Conservation (phyloP, 306 rosid species). For the Cicer cuneatum region DNA sequence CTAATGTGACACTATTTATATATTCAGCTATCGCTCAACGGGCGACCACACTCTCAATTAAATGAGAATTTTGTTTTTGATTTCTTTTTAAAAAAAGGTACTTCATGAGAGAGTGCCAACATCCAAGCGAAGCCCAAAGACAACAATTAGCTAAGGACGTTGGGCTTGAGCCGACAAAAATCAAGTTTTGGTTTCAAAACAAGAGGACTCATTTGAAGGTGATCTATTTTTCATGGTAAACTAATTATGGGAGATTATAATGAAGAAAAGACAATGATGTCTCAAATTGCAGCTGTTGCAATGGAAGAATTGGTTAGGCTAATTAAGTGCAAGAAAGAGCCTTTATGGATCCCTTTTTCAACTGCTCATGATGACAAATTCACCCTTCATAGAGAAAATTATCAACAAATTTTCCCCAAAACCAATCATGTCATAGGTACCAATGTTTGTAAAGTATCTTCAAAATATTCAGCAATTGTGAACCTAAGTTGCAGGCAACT, state of each 20-base stretch:
- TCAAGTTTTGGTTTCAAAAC: conserved; percentile 89
- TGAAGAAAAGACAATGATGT: conserved; percentile 49
- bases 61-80: neutral
- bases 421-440: conserved; percentile 40
- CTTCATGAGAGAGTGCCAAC: conserved; percentile 55
- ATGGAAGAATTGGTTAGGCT: conserved; percentile 60
- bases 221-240: neutral
- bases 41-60: neutral
- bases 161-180: conserved; percentile 66
- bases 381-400: conserved; percentile 50
- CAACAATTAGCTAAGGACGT: conserved; percentile 55
- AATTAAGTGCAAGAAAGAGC: conserved; percentile 46
- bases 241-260: conserved; percentile 13
- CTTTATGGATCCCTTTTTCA: conserved; percentile 55
- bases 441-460: conserved; percentile 59
- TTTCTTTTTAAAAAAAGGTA: conserved; percentile 37
- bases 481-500: conserved; percentile 45
- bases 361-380: neutral
- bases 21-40: neutral
- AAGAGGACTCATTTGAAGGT: conserved; percentile 86
- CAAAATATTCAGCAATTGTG: conserved; percentile 62
- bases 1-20: too few species aligned
- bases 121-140: conserved; percentile 69
- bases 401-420: conserved; percentile 57
- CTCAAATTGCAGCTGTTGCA: conserved; percentile 50